phyloP scores from a whole-genome alignment of 306 rosid genomes.

The Styphnolobium japonicum region DNA sequence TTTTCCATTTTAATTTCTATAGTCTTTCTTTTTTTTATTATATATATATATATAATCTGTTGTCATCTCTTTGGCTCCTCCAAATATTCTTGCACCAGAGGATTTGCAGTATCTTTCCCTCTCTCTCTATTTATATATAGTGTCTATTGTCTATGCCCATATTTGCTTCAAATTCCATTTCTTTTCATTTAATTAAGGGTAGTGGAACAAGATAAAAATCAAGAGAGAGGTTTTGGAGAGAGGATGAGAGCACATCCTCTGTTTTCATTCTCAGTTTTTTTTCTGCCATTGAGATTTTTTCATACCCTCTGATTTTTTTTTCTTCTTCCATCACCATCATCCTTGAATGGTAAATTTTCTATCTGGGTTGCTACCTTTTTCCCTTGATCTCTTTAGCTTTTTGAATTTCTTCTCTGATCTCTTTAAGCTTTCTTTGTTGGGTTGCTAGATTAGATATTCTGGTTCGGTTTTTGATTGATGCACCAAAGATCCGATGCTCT shows the following conservation, averaged over 20 bases:
- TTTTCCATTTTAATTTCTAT: not conserved
- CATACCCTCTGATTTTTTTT: conserved; percentile 46
- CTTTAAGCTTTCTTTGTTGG: conserved; percentile 17
- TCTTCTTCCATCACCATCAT: conserved; percentile 43
- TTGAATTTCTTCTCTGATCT: conserved; percentile 46
- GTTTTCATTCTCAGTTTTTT: conserved; percentile 52
- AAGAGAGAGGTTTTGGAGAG: conserved; percentile 32
- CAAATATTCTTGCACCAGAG: conserved; percentile 81
- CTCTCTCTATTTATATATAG: conserved; percentile 29
- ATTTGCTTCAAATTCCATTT: conserved; percentile 57
- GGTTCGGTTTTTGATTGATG: conserved; percentile 43
- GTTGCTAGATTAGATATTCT: conserved; percentile 28
- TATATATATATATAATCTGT: conserved; percentile 41
- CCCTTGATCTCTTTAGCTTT: conserved; percentile 25
- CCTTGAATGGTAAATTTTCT: conserved; percentile 40
- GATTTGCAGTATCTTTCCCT: conserved; percentile 55
- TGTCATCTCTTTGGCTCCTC: conserved; percentile 62
- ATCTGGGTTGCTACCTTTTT: not conserved
- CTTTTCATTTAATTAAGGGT: conserved; percentile 61
- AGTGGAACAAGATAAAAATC: conserved; percentile 55
- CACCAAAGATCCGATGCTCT: conserved; percentile 62
- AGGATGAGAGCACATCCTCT: conserved; percentile 72
- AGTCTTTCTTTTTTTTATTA: not conserved
- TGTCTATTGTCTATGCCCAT: conserved; percentile 40
- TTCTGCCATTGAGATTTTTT: conserved; percentile 40